Percentiles rank a stretch among this genome's conserved stretches.
These are phyloP conservation scores for Carpinus fangiana DNA, from an alignment of 306 rosid genomes.

Conservation along the genomic window DNA sequence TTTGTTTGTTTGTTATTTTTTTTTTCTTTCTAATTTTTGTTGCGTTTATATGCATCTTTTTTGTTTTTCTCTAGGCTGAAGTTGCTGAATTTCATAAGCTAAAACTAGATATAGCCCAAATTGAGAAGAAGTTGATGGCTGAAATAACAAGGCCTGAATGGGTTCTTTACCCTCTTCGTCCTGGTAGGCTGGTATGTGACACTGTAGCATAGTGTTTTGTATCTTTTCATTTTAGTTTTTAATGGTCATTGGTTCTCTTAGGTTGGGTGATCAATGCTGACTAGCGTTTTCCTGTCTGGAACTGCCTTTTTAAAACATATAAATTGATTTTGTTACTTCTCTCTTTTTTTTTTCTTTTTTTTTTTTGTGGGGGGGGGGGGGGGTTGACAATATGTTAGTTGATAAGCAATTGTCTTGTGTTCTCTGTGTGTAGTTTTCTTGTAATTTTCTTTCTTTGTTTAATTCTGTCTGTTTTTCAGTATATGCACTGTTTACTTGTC, in stretches of 20 bases:
- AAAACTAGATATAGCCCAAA: constrained; percentile 74
- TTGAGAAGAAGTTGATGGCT: constrained; percentile 89
- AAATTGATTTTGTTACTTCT: background rate
- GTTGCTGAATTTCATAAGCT: constrained; percentile 89
- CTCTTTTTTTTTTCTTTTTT: background rate
- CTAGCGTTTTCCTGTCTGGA: background rate
- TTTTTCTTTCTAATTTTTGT: constrained; percentile 18
- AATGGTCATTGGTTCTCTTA: background rate
- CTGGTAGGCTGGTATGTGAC: constrained; percentile 90
- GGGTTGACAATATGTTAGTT: background rate
- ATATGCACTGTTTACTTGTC: background rate
- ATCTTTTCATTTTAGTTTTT: background rate
- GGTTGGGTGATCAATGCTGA: constrained; percentile 11
- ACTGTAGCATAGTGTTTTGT: constrained; percentile 1
- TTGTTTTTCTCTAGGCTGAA: constrained; percentile 59
- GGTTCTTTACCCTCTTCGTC: constrained; percentile 80
- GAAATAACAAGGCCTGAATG: constrained; percentile 93
- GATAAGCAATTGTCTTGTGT: background rate
- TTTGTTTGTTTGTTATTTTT: background rate
- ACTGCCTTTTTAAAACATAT: background rate
- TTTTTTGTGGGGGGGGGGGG: no score
- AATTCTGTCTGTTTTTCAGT: background rate
- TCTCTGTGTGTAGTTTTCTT: constrained; percentile 7
- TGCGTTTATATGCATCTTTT: constrained; percentile 5
- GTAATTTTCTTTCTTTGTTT: background rate